Percentiles rank a stretch among this genome's conserved stretches.
Conservation (phyloP, 129 eudicot genomes). For the Flaveria linearis region DNA sequence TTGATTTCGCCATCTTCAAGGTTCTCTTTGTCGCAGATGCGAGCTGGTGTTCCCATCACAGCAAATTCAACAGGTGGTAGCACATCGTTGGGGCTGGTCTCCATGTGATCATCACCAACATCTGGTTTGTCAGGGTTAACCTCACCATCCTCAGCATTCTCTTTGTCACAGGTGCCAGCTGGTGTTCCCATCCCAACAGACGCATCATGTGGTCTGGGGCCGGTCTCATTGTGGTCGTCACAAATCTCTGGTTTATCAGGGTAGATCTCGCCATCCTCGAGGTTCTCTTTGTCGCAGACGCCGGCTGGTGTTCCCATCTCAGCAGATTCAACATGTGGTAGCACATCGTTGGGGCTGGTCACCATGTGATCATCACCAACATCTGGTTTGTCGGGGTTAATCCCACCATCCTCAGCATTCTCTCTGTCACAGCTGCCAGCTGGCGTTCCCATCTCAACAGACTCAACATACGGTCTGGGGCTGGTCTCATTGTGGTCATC, state of each 20-base stretch:
- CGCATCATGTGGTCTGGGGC: not conserved
- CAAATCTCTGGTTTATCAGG: not conserved
- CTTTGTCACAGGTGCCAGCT: slow-evolving; percentile 15
- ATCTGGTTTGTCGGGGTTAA: not conserved
- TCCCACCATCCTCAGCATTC: not conserved
- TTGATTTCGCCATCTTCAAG: not conserved
- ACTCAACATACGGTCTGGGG: not conserved
- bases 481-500: not conserved
- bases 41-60: not conserved
- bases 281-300: not conserved
- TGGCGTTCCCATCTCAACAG: slow-evolving; percentile 1
- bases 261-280: not conserved
- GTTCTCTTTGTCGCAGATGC: slow-evolving; percentile 1
- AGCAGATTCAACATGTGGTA: not conserved
- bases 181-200: not conserved
- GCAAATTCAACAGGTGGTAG: not conserved
- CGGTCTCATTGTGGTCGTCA: not conserved
- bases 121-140: not conserved
- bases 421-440: slow-evolving; percentile 5
- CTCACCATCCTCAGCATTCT: slow-evolving; percentile 7
- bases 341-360: not conserved
- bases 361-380: not conserved
- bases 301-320: slow-evolving; percentile 17
- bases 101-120: not conserved
- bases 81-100: not conserved